Conservation (phyloP, 108 stramenopile genomes). For the Nitzschia putrida region DNA sequence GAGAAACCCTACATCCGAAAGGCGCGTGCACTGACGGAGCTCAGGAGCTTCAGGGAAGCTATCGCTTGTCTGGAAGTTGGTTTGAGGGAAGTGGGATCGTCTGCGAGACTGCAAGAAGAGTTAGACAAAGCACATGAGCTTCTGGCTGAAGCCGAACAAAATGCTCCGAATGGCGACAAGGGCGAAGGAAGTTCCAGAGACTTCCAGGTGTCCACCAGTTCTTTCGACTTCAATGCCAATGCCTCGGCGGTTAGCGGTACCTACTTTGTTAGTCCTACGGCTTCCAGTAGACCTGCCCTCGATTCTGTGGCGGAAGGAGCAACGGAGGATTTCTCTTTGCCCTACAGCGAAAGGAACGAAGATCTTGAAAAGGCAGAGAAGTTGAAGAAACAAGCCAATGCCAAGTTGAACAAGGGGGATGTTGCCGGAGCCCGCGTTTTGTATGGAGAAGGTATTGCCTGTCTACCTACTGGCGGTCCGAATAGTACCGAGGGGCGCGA, state of each 20-base stretch:
- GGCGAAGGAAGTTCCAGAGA: neutral
- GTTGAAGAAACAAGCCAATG: slow-evolving; percentile 59
- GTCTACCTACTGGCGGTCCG: slow-evolving; percentile 23
- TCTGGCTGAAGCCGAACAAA: slow-evolving; percentile 2
- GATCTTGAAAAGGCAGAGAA: slow-evolving; percentile 48
- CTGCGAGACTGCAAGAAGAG: slow-evolving; percentile 33
- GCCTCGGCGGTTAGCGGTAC: neutral
- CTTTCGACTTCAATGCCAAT: slow-evolving; percentile 6
- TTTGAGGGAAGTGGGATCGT: slow-evolving; percentile 12
- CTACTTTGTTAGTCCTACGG: slow-evolving; percentile 30
- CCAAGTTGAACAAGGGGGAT: slow-evolving; percentile 57
- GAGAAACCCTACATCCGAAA: slow-evolving; percentile 62
- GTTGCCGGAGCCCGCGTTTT: slow-evolving; percentile 40
- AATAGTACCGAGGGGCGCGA: slow-evolving; percentile 27
- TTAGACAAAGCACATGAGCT: slow-evolving; percentile 23
- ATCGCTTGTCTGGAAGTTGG: slow-evolving; percentile 27
- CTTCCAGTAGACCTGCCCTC: slow-evolving; percentile 8
- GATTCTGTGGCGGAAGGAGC: slow-evolving; percentile 31
- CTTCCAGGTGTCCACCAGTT: neutral
- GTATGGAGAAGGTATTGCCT: slow-evolving; percentile 46
- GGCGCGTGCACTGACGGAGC: slow-evolving; percentile 24
- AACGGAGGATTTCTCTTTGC: slow-evolving; percentile 24
- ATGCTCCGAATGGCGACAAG: neutral
- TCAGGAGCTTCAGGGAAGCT: slow-evolving; percentile 45
- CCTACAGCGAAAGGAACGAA: slow-evolving; percentile 14